Base-by-base conservation (phyloP, 371 early-diverging fungal species). In the Mortierella sp. region DNA sequence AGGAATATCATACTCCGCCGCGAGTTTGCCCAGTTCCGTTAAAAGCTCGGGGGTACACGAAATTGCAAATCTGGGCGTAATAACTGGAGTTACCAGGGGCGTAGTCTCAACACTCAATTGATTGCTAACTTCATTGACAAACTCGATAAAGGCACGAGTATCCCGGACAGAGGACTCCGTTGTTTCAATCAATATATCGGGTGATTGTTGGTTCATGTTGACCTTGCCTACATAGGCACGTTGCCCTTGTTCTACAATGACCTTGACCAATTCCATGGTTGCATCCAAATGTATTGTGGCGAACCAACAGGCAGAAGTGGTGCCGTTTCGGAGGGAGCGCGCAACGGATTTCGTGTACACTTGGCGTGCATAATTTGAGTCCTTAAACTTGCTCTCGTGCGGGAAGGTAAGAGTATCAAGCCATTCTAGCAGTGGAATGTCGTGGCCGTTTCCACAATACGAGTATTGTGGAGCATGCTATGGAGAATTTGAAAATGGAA, bases 381-480 rank as follows among this genome's bases (percentile, higher is more conserved):
- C 88, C 40, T 85, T 74, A 83, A 95, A 97, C 59, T 85, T 84
- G 62, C 90, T 77, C 79, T 98, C 97, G 32, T 88, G 87, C 43
- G 95, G 96, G 86, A 97, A 98, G 1, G 96, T 95, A 80, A 96
- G 93, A 28, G 87, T 90, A 30, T 93, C 86, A 26, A 97, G 91
- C 97, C 97, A 97, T 20, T 94, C 90, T 30, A 98, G 89, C 58
- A 98, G 84, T n/a, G 95, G 95, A 60, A 96, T 86, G 72, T 96
- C 95, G 87, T 94, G 93, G 24, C 97, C 97, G 12, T 93, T 92
- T 30, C 97, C 97, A 22, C 94, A 86, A 84, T 92, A 95, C 43
- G 93, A 86, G 74, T 93, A 96, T 87, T 98, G 98, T n/a, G 97
- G 94, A n/a, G 97, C 97, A 78, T 98, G 98, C 89, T 90, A 83